phyloP scores from a whole-genome alignment of 805 yeast genomes.

The Cyberlindnera euphorbiiphila region DNA sequence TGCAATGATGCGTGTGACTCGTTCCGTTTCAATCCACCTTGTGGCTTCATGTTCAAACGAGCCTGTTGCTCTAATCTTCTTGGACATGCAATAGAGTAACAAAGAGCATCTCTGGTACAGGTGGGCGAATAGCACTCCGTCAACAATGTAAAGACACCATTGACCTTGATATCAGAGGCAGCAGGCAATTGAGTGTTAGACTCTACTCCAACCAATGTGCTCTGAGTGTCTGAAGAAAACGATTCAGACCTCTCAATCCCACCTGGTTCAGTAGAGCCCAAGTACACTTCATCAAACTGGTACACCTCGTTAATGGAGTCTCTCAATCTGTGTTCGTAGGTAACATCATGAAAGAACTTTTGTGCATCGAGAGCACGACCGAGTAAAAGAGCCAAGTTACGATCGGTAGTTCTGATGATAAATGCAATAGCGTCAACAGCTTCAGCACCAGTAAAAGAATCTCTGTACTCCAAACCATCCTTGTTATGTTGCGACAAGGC shows the following conservation, averaged over 20 bases:
- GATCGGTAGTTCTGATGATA: slow-evolving; percentile 83
- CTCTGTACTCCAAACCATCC: slow-evolving; percentile 87
- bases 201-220: slow-evolving; percentile 8
- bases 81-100: slow-evolving; percentile 96
- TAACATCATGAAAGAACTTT: slow-evolving; percentile 89
- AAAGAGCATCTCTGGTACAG: slow-evolving; percentile 80
- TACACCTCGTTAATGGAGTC: slow-evolving; percentile 87
- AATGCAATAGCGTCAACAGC: slow-evolving; percentile 89
- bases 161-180: slow-evolving; percentile 38
- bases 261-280: slow-evolving; percentile 26
- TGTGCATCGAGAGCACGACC: slow-evolving; percentile 95
- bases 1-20: slow-evolving; percentile 65
- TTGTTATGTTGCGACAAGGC: slow-evolving; percentile 76
- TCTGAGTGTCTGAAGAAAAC: slow-evolving; percentile 19
- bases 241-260: slow-evolving; percentile 32
- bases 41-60: slow-evolving; percentile 79
- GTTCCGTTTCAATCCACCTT: slow-evolving; percentile 77
- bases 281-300: slow-evolving; percentile 63
- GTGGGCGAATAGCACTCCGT: slow-evolving; percentile 98
- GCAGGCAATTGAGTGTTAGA: slow-evolving; percentile 10
- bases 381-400: slow-evolving; percentile 81
- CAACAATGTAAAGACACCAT: slow-evolving; percentile 88
- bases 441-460: slow-evolving; percentile 89
- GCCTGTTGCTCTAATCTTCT: slow-evolving; percentile 94
- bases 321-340: slow-evolving; percentile 87